A percentile compares a stretch with the other conserved stretches of the same genome.
These are phyloP conservation scores for Barnettozyma botsteinii DNA, from an alignment of 805 yeast species.

Conservation along the genomic window DNA sequence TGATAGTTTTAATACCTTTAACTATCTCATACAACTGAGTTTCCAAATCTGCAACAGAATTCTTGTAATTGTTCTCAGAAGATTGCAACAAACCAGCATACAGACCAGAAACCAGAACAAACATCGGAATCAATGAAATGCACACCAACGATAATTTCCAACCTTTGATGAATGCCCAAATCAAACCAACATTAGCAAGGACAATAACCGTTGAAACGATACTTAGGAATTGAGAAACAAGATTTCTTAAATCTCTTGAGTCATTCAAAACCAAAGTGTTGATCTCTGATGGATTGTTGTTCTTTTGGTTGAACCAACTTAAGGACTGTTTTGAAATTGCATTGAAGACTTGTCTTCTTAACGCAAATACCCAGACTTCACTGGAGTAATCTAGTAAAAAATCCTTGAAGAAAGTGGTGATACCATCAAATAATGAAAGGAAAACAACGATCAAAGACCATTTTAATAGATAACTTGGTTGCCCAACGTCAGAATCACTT, in stretches of 20 bases:
- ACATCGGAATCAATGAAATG: conserved; percentile 64
- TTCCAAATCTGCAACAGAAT: conserved; percentile 49
- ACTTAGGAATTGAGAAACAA: conserved; percentile 59
- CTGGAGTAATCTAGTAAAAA: conserved; percentile 50
- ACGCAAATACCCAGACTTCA: conserved; percentile 57
- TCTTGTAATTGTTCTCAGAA: conserved; percentile 58
- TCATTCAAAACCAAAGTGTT: conserved; percentile 75
- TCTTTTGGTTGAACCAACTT: conserved; percentile 43
- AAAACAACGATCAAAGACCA: conserved; percentile 69
- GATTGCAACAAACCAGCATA: conserved; percentile 48
- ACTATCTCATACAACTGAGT: conserved; percentile 46
- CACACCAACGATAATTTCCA: conserved; percentile 89
- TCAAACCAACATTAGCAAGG: conserved; percentile 52
- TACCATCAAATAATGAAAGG: conserved; percentile 60
- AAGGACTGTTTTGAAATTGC: conserved; percentile 46
- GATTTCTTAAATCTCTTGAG: conserved; percentile 63
- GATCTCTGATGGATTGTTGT: conserved; percentile 43
- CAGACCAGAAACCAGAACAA: conserved; percentile 42
- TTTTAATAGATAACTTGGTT: conserved; percentile 33
- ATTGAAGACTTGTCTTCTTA: conserved; percentile 46
- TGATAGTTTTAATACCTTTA: conserved; percentile 56
- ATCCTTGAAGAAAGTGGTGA: conserved; percentile 44
- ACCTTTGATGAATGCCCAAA: conserved; percentile 75
- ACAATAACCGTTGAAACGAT: conserved; percentile 47
- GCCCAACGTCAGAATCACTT: conserved; percentile 26